Evolutionary conservation across 768 basidiomycete genomes (phyloP).

Genomic region (Zangia roseola): DNA sequence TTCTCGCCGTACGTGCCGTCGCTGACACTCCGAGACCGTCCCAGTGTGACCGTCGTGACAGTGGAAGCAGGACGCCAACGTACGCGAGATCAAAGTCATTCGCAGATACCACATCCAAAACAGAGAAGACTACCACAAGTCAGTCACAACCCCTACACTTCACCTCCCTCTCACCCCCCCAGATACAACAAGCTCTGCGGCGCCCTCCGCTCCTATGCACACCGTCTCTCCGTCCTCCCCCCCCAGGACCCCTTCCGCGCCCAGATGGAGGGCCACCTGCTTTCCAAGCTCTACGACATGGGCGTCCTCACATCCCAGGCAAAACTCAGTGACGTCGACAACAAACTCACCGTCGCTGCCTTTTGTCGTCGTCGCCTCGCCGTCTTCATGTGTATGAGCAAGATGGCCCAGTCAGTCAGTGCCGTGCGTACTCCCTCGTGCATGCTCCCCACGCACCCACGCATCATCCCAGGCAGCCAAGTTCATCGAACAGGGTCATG

Average conservation of each 20-base stretch:
- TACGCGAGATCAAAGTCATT: constrained; percentile 92
- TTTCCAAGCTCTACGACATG: constrained; percentile 97
- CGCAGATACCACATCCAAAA: constrained; percentile 94
- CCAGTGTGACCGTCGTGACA: constrained; percentile 30
- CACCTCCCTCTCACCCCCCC: neutral
- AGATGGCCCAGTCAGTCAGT: constrained; percentile 95
- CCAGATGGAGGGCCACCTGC: constrained; percentile 80
- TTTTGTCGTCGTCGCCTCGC: constrained; percentile 91
- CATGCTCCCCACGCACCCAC: constrained; percentile 7
- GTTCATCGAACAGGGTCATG: constrained; percentile 98
- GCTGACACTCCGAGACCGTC: neutral
- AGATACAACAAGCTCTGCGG: constrained; percentile 97
- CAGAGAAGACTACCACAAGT: constrained; percentile 94
- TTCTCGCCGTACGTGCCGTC: constrained; percentile 72
- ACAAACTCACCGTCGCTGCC: constrained; percentile 91
- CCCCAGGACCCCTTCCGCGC: constrained; percentile 85
- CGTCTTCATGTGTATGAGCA: constrained; percentile 87
- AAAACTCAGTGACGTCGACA: constrained; percentile 91
- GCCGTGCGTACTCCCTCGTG: constrained; percentile 56
- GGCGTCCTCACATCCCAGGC: constrained; percentile 84
- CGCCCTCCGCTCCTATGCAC: constrained; percentile 77
- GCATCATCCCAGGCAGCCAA: constrained; percentile 73
- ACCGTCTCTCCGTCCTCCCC: constrained; percentile 84
- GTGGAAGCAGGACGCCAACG: constrained; percentile 96
- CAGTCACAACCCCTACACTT: neutral